Evolutionary conservation across 805 yeast genomes (phyloP), one percentile per base, ranked within the genome.

Genomic region (Spathaspora girioi): DNA sequence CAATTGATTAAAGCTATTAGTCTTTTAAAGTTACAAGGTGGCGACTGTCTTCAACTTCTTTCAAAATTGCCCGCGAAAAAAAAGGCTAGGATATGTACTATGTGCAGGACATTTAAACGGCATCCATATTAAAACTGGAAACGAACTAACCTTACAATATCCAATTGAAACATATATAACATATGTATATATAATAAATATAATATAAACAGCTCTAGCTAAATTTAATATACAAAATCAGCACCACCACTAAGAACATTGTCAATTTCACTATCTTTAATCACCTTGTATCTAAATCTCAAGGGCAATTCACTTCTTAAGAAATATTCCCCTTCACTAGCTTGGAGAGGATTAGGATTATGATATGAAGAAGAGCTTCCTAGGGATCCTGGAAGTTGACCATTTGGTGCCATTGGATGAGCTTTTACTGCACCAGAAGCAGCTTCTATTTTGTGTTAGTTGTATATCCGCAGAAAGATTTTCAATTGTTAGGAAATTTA

Each of bases 211-310:
- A 35, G 15, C 3, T 23, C 17, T 31, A 19, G 18, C 31, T 23
- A 3, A 5, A n/a, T 12, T 53, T 73, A 81, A 58, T 69, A 79
- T 12, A 81, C 69, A 43, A 77, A 61, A 38, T 78, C 83, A 35
- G 96, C 97, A 59, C 97, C 97, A 51, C 98, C 99, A 49, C 80
- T 77, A 59, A 83, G 80, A 59, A 93, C 82, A 56, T 82, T 79
- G 10, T 88, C 97, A 26, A 87, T 82, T 69, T 93, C 99, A 14
- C 59, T 50, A 17, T 81, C 88, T 42, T 81, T 84, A 23, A 89
- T 76, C 0, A 76, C 71, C 42, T 76, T 72, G 65, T 85, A 87
- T 69, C 86, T 84, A 75, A 87, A 91, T 65, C 94, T 81, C 54
- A 69, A 56, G 2, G 98, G 91, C 53, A 93, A 78, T 50, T 84